Percentiles rank a stretch among this genome's conserved stretches.
Evolutionary conservation across 805 yeast genomes (phyloP).

Genomic region (Komagataella populi): DNA sequence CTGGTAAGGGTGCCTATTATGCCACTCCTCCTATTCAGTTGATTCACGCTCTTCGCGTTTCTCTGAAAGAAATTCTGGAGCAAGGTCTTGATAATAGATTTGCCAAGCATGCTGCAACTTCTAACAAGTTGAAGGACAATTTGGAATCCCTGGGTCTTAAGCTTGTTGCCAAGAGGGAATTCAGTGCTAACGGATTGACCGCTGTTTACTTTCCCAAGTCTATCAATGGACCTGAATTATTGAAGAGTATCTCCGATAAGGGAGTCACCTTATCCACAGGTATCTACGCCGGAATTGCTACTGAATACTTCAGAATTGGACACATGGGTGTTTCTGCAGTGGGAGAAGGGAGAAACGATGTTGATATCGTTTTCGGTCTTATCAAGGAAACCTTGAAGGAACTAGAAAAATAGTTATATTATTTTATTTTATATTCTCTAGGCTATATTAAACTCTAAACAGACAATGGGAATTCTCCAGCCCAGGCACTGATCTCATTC

Average conservation of each 20-base stretch:
- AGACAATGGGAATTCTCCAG: conserved; percentile 69
- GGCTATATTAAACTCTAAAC: conserved; percentile 19
- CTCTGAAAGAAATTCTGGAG: conserved; percentile 58
- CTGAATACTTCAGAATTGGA: conserved; percentile 84
- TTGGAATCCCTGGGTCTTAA: conserved; percentile 49
- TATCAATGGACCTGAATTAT: conserved; percentile 52
- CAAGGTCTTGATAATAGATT: conserved; percentile 44
- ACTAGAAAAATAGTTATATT: conserved; percentile 16
- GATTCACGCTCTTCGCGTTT: conserved; percentile 64
- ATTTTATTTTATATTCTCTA: neutral
- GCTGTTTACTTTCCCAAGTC: conserved; percentile 77
- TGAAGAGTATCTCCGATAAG: conserved; percentile 40
- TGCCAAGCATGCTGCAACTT: conserved; percentile 44
- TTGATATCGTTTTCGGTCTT: conserved; percentile 33
- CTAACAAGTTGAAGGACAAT: conserved; percentile 50
- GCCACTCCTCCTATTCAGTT: conserved; percentile 96
- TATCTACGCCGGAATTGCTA: conserved; percentile 65
- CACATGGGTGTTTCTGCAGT: conserved; percentile 86
- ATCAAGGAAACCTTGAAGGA: conserved; percentile 28
- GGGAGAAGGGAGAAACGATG: conserved; percentile 38
- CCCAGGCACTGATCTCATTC: conserved; percentile 81
- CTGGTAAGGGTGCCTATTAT: conserved; percentile 69
- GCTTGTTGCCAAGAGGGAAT: conserved; percentile 46
- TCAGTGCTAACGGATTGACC: conserved; percentile 80
- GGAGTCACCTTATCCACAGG: conserved; percentile 85